Percentiles rank a stretch among this genome's conserved stretches.
Evolutionary conservation across 306 rosid genomes (phyloP).

Genomic region (Senna siamea): DNA sequence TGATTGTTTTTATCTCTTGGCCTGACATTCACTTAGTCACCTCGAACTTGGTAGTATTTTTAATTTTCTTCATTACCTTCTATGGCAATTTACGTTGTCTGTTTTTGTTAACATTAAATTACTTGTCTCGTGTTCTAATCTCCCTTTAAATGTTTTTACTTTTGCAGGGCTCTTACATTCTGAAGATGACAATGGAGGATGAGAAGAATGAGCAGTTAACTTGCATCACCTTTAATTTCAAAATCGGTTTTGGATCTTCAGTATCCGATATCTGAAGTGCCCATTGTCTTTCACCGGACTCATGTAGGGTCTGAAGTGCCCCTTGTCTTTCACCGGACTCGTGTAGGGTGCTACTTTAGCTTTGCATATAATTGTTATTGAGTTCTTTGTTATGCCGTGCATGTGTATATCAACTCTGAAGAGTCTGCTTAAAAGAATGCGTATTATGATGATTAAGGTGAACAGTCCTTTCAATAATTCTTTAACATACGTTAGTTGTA

Average conservation of each 20-base stretch:
- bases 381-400: neutral
- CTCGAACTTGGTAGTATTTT: neutral
- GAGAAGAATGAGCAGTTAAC: slow-evolving; percentile 43
- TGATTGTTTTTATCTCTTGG: neutral
- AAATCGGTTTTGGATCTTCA: slow-evolving; percentile 40
- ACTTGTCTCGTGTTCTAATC: neutral
- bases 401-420: neutral
- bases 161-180: slow-evolving; percentile 55
- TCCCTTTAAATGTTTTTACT: neutral
- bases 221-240: slow-evolving; percentile 60
- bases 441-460: too few species aligned
- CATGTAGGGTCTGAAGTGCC: slow-evolving; percentile 14
- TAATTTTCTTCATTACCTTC: neutral
- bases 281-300: neutral
- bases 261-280: slow-evolving; percentile 35
- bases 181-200: slow-evolving; percentile 51
- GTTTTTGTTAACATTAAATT: neutral
- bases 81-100: neutral
- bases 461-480: neutral
- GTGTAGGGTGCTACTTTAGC: neutral
- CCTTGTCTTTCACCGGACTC: neutral
- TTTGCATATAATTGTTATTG: neutral
- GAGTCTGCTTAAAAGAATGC: neutral
- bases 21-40: neutral
- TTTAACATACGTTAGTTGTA: neutral